Percentiles rank a stretch among this genome's conserved stretches.
These are phyloP conservation scores for Entomortierella lignicola DNA, from an alignment of 192 early-diverging fungal genomes.

Conservation along the genomic window DNA sequence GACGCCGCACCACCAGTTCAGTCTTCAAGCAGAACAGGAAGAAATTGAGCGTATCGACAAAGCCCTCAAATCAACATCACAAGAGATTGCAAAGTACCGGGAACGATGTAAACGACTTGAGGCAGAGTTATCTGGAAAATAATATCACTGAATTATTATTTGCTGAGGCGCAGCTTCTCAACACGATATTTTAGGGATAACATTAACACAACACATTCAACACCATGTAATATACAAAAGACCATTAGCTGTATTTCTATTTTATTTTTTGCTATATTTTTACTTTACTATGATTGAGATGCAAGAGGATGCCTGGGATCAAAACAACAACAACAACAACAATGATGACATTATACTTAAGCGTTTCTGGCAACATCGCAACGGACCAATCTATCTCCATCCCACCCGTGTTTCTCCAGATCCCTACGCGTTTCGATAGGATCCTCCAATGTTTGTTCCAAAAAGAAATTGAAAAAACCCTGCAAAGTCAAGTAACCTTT, in stretches of 20 bases:
- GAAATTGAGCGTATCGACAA: slow-evolving; percentile 74
- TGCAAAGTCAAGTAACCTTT: slow-evolving; percentile 61
- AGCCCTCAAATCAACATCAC: slow-evolving; percentile 47
- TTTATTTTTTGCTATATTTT: background rate
- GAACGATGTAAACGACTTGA: slow-evolving; percentile 42
- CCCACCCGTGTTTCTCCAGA: slow-evolving; percentile 64
- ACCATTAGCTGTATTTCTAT: slow-evolving; percentile 1
- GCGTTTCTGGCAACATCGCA: slow-evolving; percentile 46
- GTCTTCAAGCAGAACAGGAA: slow-evolving; percentile 75
- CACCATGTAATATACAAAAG: slow-evolving; percentile 3
- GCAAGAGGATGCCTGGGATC: background rate
- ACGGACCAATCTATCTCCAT: slow-evolving; percentile 53
- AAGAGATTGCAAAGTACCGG: slow-evolving; percentile 36
- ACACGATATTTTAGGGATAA: background rate
- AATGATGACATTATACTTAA: background rate
- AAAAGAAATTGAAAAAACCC: slow-evolving; percentile 66
- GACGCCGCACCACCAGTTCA: slow-evolving; percentile 58
- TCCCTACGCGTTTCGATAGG: slow-evolving; percentile 67
- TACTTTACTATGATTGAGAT: background rate
- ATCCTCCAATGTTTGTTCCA: slow-evolving; percentile 68
- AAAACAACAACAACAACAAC: background rate
- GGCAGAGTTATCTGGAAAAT: slow-evolving; percentile 27
- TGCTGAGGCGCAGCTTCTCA: no score
- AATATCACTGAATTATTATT: no score
- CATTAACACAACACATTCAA: no score